Evolutionary conservation across 1,139 yeast species (phyloP), one percentile per base, ranked within the genome.

Genomic region (Hansenula lynferdii): DNA sequence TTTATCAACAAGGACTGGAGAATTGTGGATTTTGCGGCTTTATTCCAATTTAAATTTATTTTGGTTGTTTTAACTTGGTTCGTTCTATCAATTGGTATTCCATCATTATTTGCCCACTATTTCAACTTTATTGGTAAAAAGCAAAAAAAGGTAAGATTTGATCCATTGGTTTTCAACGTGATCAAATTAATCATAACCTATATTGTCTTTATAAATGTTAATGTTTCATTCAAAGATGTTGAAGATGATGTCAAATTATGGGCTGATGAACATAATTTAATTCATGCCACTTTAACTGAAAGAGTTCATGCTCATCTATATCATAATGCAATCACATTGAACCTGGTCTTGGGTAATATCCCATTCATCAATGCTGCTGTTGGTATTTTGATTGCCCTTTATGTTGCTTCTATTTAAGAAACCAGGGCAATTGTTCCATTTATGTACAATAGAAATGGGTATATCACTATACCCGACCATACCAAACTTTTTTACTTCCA

Each of bases 111-210:
- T 25, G 64, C 78, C 28, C 75, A 70, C 58, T 75, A 69, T 59
- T 55, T 75, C 52, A 75, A 75, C 56, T 75, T 75, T 53, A 73
- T 61, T 59, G 36, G 39, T n/a, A 53, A 69, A 42, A 61, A 69
- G 43, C 59, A 60, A 14, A 63, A 71, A 52, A 60, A 64, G 41
- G 64, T 62, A 56, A 60, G 57, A 40, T 69, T 61, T 56, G 85
- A 79, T 57, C 84, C 85, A 27, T 69, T 78, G 48, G 65, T 73
- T 42, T 79, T 75, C 60, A 76, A 77, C 42, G 58, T 78, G 48
- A 44, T 68, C 42, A 76, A 77, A 55, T 59, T 72, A 30, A 54
- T 77, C 45, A 52, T 73, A 31, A 69, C 65, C 50, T 74, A 70
- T 62, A 42, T 65, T 28, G 59, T 69, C 44, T 57, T 65, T 36